These are phyloP conservation scores for Blastomyces gilchristii DNA, from an alignment of 2,329 filamentous ascomycete genomes.

Conservation along the genomic window DNA sequence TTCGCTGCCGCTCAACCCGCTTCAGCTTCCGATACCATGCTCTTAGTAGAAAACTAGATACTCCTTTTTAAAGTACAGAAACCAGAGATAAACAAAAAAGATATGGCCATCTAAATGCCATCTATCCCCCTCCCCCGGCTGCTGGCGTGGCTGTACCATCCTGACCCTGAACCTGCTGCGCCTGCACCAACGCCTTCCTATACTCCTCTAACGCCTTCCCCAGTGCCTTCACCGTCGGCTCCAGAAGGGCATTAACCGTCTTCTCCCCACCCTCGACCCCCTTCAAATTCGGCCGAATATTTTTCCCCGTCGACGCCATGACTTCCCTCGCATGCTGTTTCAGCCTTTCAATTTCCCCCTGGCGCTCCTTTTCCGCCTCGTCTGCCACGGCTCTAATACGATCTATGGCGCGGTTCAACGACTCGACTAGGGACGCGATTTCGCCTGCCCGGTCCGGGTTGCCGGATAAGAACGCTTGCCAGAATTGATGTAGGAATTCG, in stretches of 20 bases:
- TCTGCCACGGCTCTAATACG: slow-evolving; percentile 71
- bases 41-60: not conserved
- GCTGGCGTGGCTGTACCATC: not conserved
- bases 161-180: slow-evolving; percentile 43
- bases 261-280: slow-evolving; percentile 63
- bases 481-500: slow-evolving; percentile 97
- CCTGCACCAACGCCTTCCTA: slow-evolving; percentile 54
- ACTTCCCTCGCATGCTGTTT: slow-evolving; percentile 62
- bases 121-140: not conserved
- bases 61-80: not conserved
- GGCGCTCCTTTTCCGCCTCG: slow-evolving; percentile 65
- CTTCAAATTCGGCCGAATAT: slow-evolving; percentile 54
- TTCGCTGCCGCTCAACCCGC: too few species aligned
- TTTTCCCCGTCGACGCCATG: slow-evolving; percentile 63
- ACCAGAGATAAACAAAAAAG: not conserved
- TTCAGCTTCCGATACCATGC: too few species aligned
- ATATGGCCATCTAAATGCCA: not conserved
- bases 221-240: slow-evolving; percentile 61
- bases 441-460: slow-evolving; percentile 72
- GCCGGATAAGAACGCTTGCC: slow-evolving; percentile 81
- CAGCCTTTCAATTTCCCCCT: slow-evolving; percentile 53
- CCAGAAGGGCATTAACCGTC: slow-evolving; percentile 65
- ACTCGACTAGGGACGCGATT: slow-evolving; percentile 70
- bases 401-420: slow-evolving; percentile 63
- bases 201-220: slow-evolving; percentile 62